phyloP scores from a whole-genome alignment of 176 grass and related monocot species.

The Ensete glaucum region DNA sequence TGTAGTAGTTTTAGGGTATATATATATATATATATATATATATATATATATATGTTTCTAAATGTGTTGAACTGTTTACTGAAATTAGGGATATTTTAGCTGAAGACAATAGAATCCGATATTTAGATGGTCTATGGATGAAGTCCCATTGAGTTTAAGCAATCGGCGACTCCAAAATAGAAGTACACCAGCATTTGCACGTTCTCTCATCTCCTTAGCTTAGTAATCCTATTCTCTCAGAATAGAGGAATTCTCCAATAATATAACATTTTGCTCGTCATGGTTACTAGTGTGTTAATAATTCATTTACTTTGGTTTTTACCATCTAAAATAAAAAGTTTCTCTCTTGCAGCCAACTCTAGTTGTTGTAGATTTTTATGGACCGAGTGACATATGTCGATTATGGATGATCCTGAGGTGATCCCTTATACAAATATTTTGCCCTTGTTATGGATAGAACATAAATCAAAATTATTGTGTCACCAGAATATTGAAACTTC shows the following conservation, averaged over 20 bases:
- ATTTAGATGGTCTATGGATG: no score
- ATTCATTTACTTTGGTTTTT: background rate
- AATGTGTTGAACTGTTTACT: no score
- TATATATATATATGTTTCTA: no score
- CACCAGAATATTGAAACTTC: no score
- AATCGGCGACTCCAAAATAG: background rate
- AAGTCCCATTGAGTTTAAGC: no score
- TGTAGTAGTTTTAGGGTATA: no score
- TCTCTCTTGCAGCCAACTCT: background rate
- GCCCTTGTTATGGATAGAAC: no score
- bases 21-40: no score
- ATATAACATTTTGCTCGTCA: background rate
- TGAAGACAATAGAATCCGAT: no score
- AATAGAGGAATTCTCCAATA: background rate
- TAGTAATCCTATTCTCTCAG: no score
- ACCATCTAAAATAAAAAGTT: background rate
- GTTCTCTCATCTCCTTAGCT: background rate
- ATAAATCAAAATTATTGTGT: no score
- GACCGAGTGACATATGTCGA: background rate
- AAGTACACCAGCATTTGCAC: background rate
- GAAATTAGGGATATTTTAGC: no score
- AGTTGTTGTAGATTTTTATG: background rate
- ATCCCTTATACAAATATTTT: background rate
- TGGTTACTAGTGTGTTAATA: background rate
- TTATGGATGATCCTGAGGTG: background rate